Conservation (phyloP, 2,329 filamentous ascomycete species). For the Epichloe aotearoae region DNA sequence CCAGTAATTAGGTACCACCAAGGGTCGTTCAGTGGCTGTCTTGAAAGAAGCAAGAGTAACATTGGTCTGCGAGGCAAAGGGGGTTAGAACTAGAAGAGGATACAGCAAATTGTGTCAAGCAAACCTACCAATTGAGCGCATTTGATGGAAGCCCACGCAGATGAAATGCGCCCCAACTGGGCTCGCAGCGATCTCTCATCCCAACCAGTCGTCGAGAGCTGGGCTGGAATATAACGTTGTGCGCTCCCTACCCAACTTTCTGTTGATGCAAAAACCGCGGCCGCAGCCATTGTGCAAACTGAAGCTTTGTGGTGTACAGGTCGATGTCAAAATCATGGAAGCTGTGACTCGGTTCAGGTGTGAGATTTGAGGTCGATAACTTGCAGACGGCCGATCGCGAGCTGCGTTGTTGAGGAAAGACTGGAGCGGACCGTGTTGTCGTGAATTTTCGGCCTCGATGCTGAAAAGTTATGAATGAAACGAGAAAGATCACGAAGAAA, state of each 20-base stretch:
- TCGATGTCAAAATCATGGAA: constrained; percentile 39
- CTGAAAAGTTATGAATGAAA: background rate
- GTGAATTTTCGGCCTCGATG: background rate
- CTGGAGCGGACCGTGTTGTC: background rate
- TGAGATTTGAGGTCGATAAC: background rate
- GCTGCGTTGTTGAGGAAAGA: constrained; percentile 3
- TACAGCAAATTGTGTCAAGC: background rate
- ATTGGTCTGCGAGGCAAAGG: background rate
- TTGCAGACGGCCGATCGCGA: constrained; percentile 5
- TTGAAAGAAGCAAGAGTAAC: background rate
- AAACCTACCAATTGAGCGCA: background rate
- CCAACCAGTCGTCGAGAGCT: constrained; percentile 18
- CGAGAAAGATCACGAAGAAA: background rate
- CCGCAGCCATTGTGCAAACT: constrained; percentile 41
- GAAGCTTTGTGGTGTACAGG: constrained; percentile 28
- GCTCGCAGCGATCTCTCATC: constrained; percentile 17
- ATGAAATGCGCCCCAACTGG: constrained; percentile 26
- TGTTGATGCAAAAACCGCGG: constrained; percentile 31
- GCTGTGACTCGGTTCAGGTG: constrained; percentile 15
- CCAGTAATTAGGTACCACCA: constrained; percentile 2
- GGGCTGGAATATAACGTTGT: constrained; percentile 24
- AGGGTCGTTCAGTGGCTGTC: background rate
- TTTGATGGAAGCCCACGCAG: constrained; percentile 4
- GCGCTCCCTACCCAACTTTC: constrained; percentile 27
- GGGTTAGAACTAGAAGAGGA: background rate